Base-by-base conservation (phyloP, 2,329 filamentous ascomycete species). In the Fusarium dimerum region DNA sequence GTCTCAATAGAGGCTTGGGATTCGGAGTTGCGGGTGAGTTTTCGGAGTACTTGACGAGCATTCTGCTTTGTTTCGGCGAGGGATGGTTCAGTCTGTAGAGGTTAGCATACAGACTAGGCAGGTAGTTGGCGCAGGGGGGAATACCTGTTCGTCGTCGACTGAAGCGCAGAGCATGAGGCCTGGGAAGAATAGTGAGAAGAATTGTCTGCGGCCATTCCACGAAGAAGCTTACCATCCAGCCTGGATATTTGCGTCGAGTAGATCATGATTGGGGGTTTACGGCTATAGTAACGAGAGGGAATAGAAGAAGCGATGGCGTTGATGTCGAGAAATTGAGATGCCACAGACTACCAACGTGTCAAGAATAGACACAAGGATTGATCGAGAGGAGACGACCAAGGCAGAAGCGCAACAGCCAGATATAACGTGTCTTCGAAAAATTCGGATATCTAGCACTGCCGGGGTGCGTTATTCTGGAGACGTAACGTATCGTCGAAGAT, bases 161-260 rank as follows among this genome's bases (percentile, higher is more conserved):
- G 92, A 96, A 54, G 93, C 93, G 69, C 92, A 93, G 63, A 99
- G 84, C 81, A 96, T 92, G 61, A 97, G 84, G 81, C 93, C 92
- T 96, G 66, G 48, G 45, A 49, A 34, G 38, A 44, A 15, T 26
- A 7, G 20, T 26, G 4, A 26, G 20, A 26, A 26, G 4, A 26
- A 26, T 26, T 26, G 20, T 26, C 20, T 7, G 7, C 4, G 20
- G 20, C 20, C 20, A 26, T 4, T 26, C 20, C 20, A 26, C 5
- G 5, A 26, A 26, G 20, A 39, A 32, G 56, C 65, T 52, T 69
- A 94, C 92, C 93, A 76, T 97, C 94, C 47, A 97, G 83, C 74
- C 94, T 84, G 61, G 91, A 88, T 76, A 99, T 96, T 76, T 96
- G 90, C 48, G 93, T 99, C 66, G 92, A 94, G 72, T 84, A 85